Evolutionary conservation across 306 rosid species (phyloP), one percentile per base, ranked within the genome.

Genomic region (Trifolium pratense): DNA sequence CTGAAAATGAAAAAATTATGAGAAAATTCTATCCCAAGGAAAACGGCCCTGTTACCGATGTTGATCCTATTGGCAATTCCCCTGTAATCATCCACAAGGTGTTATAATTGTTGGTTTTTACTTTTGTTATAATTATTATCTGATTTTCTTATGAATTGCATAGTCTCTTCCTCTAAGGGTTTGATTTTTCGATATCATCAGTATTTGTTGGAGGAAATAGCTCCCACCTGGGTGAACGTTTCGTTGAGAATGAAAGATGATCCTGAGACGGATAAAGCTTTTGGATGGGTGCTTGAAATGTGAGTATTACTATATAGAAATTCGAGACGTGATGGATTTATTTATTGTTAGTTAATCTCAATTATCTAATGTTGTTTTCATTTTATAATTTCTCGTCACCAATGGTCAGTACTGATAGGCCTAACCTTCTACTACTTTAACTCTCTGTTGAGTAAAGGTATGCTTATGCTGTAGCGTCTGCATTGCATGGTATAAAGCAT

Each of bases 241-340:
- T 92, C 98, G 9, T 79, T 92, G 88, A 83, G 76, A 83, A 92
- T 92, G 97, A 92, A 92, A 83, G 93, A 90, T 67, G 98, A 92
- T 73, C 80, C 74, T 2, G 88, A 85, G 78, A 87, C 98, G 0
- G 98, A 92, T 82, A 89, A 92, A 87, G 81, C 91, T 78, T 92
- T 92, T 52, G 98, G 98, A 80, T 92, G 97, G 98, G 98, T 90
- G 83, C 98, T 90, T 78, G 97, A 92, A 84, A 92, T 92, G 98
- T 92, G 71, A 90, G 98, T 83, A 76, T 61, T 68, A 29, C 43
- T 49, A 29, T 49, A n/a, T 12, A 56, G 39, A 39, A 57, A 57
- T 71, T 48, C 18, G 5, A 25, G 31, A 63, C 36, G 5, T 2
- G 7, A 56, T 16, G 13, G 25, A 12, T 61, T 62, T 63, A 48